These are phyloP conservation scores for Rhododendron vialii DNA, from an alignment of 148 eudicot species.

Conservation along the genomic window DNA sequence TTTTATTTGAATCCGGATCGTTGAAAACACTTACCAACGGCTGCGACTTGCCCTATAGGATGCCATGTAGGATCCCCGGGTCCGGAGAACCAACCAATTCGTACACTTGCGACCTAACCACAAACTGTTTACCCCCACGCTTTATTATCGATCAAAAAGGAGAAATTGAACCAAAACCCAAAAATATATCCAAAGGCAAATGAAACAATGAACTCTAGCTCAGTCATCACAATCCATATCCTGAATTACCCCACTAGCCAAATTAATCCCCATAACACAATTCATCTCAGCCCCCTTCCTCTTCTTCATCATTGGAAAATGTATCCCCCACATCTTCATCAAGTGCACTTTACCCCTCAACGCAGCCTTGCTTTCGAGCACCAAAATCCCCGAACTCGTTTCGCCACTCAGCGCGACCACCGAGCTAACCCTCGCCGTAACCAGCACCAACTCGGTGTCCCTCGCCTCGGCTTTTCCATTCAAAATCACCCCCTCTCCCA, in stretches of 20 bases:
- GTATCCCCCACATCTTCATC: conserved; percentile 7
- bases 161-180: neutral
- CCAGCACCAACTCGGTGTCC: conserved; percentile 11
- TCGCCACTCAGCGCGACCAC: neutral
- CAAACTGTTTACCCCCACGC: neutral
- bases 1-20: too few relatives aligned
- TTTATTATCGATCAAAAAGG: neutral
- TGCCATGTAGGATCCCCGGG: too few relatives aligned
- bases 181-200: neutral
- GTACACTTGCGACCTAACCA: neutral
- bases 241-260: conserved; percentile 21
- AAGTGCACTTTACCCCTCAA: conserved; percentile 24
- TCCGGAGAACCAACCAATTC: neutral
- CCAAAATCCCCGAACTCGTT: conserved; percentile 22
- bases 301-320: conserved; percentile 10
- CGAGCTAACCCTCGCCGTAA: neutral
- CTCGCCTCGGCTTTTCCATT: conserved; percentile 16
- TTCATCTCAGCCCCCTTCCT: conserved; percentile 20
- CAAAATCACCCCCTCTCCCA: conserved; percentile 17
- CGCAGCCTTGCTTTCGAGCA: conserved; percentile 8
- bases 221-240: conserved; percentile 13
- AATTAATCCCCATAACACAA: conserved; percentile 18
- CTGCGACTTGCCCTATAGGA: too few relatives aligned
- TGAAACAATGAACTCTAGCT: neutral
- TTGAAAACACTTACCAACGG: too few relatives aligned